These are phyloP conservation scores for Hanseniaspora jakobsenii DNA, from an alignment of 805 yeast genomes.

Conservation along the genomic window DNA sequence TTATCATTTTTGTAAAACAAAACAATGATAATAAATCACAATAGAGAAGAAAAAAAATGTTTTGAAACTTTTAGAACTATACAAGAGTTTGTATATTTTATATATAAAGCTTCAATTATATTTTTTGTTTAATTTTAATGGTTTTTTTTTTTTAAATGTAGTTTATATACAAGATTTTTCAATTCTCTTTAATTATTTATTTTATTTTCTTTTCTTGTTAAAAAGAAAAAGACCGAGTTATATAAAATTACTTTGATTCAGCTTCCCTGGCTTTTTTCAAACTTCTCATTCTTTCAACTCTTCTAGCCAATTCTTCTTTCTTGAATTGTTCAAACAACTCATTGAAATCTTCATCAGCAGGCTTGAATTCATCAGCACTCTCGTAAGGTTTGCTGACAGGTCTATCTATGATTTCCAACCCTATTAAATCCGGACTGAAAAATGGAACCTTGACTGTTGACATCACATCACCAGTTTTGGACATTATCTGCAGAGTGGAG, in stretches of 20 bases:
- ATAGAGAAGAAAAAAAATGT: too few species aligned
- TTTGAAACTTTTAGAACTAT: too few species aligned
- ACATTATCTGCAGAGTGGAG: not conserved
- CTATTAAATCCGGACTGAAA: not conserved
- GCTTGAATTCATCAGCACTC: too few species aligned
- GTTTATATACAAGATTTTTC: too few species aligned
- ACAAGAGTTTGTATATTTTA: too few species aligned
- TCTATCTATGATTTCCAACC: constrained; percentile 13
- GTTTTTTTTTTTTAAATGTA: too few species aligned
- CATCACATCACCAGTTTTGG: constrained; percentile 9
- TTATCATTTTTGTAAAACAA: too few species aligned
- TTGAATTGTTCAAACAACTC: constrained; percentile 9
- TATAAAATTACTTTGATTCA: not conserved
- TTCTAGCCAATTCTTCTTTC: constrained; percentile 11
- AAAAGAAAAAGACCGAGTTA: not conserved
- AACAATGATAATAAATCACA: too few species aligned
- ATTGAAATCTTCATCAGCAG: constrained; percentile 1
- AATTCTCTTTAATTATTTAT: too few species aligned
- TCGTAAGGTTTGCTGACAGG: constrained; percentile 1
- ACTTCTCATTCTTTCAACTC: constrained; percentile 11
- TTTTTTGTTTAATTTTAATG: too few species aligned
- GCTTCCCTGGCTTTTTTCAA: not conserved
- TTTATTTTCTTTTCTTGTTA: too few species aligned
- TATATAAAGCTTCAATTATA: too few species aligned
- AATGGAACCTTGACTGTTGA: constrained; percentile 9